A percentile compares a stretch with the other conserved stretches of the same genome.
Evolutionary conservation across 495 filamentous ascomycete species (phyloP).

Genomic region (Cercophora newfieldiana): DNA sequence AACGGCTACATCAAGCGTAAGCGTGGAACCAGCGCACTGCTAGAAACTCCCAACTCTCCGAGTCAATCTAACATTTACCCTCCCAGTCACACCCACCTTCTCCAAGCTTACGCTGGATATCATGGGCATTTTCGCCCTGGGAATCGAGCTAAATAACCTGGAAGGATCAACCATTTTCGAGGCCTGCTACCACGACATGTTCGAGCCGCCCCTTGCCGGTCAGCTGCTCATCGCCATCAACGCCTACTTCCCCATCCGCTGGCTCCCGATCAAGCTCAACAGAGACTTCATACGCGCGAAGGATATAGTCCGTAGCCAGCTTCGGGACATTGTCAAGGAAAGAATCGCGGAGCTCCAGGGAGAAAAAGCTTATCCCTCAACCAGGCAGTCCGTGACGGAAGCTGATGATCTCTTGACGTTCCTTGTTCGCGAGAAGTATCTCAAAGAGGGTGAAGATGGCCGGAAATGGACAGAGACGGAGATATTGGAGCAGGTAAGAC

Average conservation of each 20-base stretch:
- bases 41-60: no score
- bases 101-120: slow-evolving; percentile 60
- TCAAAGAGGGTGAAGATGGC: neutral
- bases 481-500: neutral
- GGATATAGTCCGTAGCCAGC: slow-evolving; percentile 24
- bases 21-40: no score
- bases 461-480: neutral
- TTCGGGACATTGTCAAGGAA: slow-evolving; percentile 55
- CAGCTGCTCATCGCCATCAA: slow-evolving; percentile 31
- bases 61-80: no score
- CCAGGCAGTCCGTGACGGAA: neutral
- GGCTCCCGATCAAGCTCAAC: slow-evolving; percentile 31
- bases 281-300: slow-evolving; percentile 23
- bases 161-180: slow-evolving; percentile 11
- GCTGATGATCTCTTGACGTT: neutral
- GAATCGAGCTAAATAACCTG: slow-evolving; percentile 62
- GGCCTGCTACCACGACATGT: slow-evolving; percentile 22
- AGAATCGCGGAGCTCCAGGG: neutral
- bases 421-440: neutral
- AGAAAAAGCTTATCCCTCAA: neutral
- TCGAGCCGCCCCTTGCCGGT: slow-evolving; percentile 26
- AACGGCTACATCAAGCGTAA: no score
- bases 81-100: neutral
- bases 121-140: slow-evolving; percentile 66
- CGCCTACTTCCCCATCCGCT: slow-evolving; percentile 28